Evolutionary conservation across 495 filamentous ascomycete species (phyloP), one percentile per base, ranked within the genome.

Genomic region (Cladorrhinum samala): DNA sequence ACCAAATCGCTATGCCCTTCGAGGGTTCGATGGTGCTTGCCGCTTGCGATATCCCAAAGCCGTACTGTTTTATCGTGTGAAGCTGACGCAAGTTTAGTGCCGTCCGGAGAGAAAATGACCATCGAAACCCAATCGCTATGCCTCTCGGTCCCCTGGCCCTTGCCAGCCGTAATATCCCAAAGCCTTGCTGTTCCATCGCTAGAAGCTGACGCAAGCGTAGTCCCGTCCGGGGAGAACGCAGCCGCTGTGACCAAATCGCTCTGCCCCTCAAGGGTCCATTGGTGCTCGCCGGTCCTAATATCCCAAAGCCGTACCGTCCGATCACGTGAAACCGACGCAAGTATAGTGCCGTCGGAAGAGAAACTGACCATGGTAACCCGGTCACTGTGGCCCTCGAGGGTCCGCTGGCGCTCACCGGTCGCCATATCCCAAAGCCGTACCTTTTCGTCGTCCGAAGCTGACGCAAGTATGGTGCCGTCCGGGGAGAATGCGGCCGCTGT

Each of bases 401-500:
- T 40, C 38, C 18, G 38, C 38, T n/a, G 38, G 18, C 38, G 18
- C 38, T 13, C 38, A 17, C 9, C 23, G 14, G 27, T 6, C 11
- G 49, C 47, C 14, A 17, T 18, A 39, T 50, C 47, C 49, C 49
- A 52, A 20, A 52, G 19, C 49, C 19, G 41, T 13, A 53, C 27
- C 39, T 38, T 53, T 7, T 36, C 11, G 27, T 33, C 27, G 11
- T 33, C 27, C 5, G 27, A 33, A 11, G 6, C 40, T 13, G 49
- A 52, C 38, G 25, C 49, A 0, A 48, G 11, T 17, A 11, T 53
- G 50, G 53, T 57, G 36, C 61, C 54, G 52, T 75, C 58, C 6
- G 55, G 63, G 11, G 70, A 73, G 61, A 71, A 76, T 14, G 61
- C 63, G 5, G 72, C 62, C 9, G 38, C 61, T 41, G 7, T 53